Conservation (phyloP, 2,329 filamentous ascomycete species). For the Alternaria triticina region DNA sequence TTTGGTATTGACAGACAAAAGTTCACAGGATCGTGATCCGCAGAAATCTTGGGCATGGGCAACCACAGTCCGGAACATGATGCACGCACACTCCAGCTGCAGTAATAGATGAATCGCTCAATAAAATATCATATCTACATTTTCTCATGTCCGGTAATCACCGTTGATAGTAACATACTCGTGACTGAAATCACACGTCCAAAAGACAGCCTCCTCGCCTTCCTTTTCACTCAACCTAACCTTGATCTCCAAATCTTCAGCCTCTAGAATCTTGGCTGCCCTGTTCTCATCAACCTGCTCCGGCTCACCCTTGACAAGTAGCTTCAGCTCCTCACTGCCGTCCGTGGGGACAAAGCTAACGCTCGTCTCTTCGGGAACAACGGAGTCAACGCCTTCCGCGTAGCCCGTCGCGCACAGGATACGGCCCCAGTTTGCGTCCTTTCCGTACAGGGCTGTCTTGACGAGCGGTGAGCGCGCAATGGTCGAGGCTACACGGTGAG, state of each 20-base stretch:
- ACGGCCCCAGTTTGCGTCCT: constrained; percentile 98
- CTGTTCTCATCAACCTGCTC: constrained; percentile 78
- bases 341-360: constrained; percentile 81
- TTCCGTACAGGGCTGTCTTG: constrained; percentile 96
- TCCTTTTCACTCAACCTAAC: constrained; percentile 72
- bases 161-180: constrained; percentile 78
- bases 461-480: constrained; percentile 93
- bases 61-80: neutral
- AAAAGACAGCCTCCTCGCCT: constrained; percentile 68
- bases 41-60: neutral
- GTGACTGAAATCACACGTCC: constrained; percentile 87
- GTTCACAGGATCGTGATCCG: neutral
- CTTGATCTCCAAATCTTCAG: constrained; percentile 78
- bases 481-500: constrained; percentile 79
- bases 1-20: neutral
- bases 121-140: neutral
- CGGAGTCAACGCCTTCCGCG: constrained; percentile 66
- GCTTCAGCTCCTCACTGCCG: constrained; percentile 76
- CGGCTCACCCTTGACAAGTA: constrained; percentile 80
- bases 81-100: neutral
- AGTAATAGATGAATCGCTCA: neutral
- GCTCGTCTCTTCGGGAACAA: constrained; percentile 73
- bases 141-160: constrained; percentile 65
- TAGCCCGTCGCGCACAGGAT: constrained; percentile 96
- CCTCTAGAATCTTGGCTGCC: constrained; percentile 77